Base-by-base conservation (phyloP, 768 basidiomycete genomes). In the Amanita jacksonii region DNA sequence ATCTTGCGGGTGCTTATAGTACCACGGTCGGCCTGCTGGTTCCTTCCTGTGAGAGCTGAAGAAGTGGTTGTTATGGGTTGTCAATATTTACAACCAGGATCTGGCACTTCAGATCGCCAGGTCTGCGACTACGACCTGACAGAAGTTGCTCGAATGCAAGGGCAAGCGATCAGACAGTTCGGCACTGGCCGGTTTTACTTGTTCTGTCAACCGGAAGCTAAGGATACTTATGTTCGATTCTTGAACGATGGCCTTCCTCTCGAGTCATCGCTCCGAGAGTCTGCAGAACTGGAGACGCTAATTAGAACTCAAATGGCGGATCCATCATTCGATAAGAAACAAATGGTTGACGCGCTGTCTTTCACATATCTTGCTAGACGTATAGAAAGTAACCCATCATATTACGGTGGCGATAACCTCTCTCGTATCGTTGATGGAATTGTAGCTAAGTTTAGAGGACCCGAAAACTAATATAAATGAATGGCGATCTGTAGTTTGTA, bases 91-190 rank as follows among this genome's bases (percentile, higher is more conserved):
- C 67, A 76, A 44, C 52, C 69, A 5, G 65, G 69, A 31, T 61
- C 58, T 28, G 68, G 65, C 43, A 69, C 64, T 10, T 56, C 66
- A 7, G 78, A 81, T 48, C 77, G 85, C 18, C 81, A 84, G 52
- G 57, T 94, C 39, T 72, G 72, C 34, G 90, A 92, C 57, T 98
- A 98, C 60, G 66, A 67, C 0, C 64, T 94, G 28, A 69, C 76
- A 15, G 92, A 98, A 52, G 62, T 99, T 27, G 79, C 86, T 40
- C 80, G 78, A 46, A 98, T 99, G 93, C 93, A 98, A 61, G 78
- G 87, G 43, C 76, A 79, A 24, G 92, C 92, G 3, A 74, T 90
- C 9, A 74, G 73, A 43, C 77, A 80, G 50, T 63, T 69, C 1
- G 69, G 67, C 8, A 51, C 65, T 0, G 85, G 88, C 0, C 71